These are phyloP conservation scores for Obelidium mucronatum DNA, from an alignment of 192 early-diverging fungal genomes.

Conservation along the genomic window DNA sequence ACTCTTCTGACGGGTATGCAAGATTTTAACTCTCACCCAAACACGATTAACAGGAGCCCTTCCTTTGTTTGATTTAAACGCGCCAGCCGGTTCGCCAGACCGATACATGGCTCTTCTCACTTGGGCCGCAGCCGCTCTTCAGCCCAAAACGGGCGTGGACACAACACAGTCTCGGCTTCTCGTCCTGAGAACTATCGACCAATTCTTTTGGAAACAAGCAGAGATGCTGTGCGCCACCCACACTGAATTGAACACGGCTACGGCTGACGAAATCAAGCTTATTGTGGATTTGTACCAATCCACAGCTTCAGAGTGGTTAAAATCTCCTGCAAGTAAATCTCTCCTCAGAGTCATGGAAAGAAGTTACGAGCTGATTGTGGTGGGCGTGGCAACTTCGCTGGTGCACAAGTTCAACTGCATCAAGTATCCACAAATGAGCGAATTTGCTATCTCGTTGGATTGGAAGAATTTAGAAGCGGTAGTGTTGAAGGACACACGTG, in stretches of 20 bases:
- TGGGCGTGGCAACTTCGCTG: background rate
- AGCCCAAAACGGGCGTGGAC: background rate
- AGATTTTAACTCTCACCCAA: no score
- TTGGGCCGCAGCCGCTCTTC: background rate
- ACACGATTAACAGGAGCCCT: background rate
- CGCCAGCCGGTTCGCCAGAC: no score
- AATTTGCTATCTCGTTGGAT: conserved; percentile 5
- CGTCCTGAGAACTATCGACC: background rate
- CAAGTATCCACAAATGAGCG: background rate
- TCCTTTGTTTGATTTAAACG: background rate
- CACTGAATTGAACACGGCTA: background rate
- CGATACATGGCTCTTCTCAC: background rate
- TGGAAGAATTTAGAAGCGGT: background rate
- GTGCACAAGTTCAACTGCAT: background rate
- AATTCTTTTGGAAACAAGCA: conserved; percentile 7
- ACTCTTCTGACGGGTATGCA: background rate
- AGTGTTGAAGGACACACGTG: background rate
- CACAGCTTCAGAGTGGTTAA: background rate
- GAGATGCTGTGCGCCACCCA: background rate
- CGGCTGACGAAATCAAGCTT: background rate
- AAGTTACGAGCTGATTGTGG: background rate
- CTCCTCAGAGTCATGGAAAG: background rate
- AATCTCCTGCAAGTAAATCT: background rate
- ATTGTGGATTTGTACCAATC: background rate
- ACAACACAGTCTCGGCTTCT: background rate